Percentiles rank a stretch among this genome's conserved stretches.
phyloP scores from a whole-genome alignment of 805 yeast species.

The Cyberlindnera bimundalis region DNA sequence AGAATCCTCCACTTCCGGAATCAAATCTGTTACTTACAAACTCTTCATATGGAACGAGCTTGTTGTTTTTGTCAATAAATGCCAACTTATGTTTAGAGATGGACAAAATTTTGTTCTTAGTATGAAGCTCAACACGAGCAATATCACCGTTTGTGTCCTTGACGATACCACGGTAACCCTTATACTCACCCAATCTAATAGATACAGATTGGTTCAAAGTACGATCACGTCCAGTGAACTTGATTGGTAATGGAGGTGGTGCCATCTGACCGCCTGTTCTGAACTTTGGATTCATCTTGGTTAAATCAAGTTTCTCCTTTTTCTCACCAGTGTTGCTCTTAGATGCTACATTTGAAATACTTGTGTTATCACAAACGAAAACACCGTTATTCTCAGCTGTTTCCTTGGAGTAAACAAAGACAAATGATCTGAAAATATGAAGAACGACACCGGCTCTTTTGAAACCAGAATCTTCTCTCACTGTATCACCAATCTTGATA shows the following conservation, averaged over 20 bases:
- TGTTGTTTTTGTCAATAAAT: slow-evolving; percentile 66
- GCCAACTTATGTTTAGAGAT: slow-evolving; percentile 76
- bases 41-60: slow-evolving; percentile 73
- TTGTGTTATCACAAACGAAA: slow-evolving; percentile 72
- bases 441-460: slow-evolving; percentile 84
- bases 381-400: slow-evolving; percentile 86
- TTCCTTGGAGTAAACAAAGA: slow-evolving; percentile 79
- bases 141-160: slow-evolving; percentile 89
- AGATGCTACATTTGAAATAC: slow-evolving; percentile 80
- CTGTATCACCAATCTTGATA: slow-evolving; percentile 86
- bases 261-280: slow-evolving; percentile 44
- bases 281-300: slow-evolving; percentile 81
- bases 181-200: slow-evolving; percentile 86
- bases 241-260: slow-evolving; percentile 58
- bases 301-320: slow-evolving; percentile 58
- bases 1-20: slow-evolving; percentile 11
- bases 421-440: slow-evolving; percentile 76
- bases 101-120: slow-evolving; percentile 83
- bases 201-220: slow-evolving; percentile 82
- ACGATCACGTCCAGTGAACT: slow-evolving; percentile 73
- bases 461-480: slow-evolving; percentile 80
- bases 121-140: slow-evolving; percentile 92
- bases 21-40: slow-evolving; percentile 52
- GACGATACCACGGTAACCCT: slow-evolving; percentile 91
- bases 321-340: slow-evolving; percentile 57